phyloP scores from a whole-genome alignment of 768 basidiomycete genomes.

The Mycena albidolilacea region DNA sequence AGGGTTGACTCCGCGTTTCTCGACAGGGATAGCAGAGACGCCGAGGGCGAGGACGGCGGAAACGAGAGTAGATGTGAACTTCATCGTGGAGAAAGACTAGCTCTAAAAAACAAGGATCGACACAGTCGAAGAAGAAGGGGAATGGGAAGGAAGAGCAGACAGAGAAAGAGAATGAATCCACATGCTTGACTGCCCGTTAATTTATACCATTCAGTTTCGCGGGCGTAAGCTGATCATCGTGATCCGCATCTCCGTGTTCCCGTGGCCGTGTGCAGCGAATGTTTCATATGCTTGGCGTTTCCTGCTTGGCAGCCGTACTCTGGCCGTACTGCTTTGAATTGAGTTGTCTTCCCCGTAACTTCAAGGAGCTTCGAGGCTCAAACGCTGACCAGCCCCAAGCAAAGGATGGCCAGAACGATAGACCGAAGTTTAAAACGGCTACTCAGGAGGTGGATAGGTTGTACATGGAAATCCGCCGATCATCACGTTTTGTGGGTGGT shows the following conservation, averaged over 20 bases:
- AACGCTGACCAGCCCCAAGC: no score
- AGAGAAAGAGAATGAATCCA: not conserved
- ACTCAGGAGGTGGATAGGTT: no score
- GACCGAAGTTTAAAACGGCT: no score
- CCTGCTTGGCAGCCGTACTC: not conserved
- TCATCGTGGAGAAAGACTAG: slow-evolving; percentile 40
- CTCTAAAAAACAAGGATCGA: not conserved
- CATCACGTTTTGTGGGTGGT: not conserved
- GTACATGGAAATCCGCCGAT: not conserved
- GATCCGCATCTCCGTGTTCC: no score
- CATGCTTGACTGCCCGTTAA: not conserved
- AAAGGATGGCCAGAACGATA: no score
- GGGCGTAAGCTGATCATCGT: not conserved
- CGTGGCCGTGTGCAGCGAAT: no score
- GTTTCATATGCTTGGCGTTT: not conserved
- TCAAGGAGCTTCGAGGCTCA: no score
- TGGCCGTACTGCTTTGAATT: no score
- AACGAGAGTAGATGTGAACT: slow-evolving; percentile 44
- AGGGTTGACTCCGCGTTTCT: slow-evolving; percentile 59
- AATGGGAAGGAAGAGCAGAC: not conserved
- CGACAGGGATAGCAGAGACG: slow-evolving; percentile 57
- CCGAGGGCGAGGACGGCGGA: slow-evolving; percentile 51
- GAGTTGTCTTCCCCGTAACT: no score
- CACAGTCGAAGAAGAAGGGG: not conserved
- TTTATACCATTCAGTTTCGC: not conserved